These are phyloP conservation scores for Cryptococcus sp. DNA, from an alignment of 1,284 basidiomycete species.

Conservation along the genomic window DNA sequence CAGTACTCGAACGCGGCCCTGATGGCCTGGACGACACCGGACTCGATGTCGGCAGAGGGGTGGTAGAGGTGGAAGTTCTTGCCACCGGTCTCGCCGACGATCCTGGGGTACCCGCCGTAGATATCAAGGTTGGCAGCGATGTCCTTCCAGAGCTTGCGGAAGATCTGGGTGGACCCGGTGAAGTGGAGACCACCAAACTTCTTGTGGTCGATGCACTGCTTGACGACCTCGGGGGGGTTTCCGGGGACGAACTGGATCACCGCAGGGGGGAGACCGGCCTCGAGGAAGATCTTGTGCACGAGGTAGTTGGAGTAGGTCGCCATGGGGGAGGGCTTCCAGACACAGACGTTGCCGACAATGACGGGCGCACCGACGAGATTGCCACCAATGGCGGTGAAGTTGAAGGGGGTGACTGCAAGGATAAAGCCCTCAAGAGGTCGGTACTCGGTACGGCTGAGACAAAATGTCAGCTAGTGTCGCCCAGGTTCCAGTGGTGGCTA, in stretches of 20 bases:
- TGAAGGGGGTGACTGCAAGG: slow-evolving; percentile 95
- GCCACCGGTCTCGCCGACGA: slow-evolving; percentile 92
- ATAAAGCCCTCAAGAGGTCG: slow-evolving; percentile 96
- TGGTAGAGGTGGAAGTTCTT: slow-evolving; percentile 99
- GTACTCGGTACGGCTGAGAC: slow-evolving; percentile 83
- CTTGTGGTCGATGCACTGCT: slow-evolving; percentile 72
- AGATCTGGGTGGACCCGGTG: slow-evolving; percentile 92
- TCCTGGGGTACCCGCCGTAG: slow-evolving; percentile 85
- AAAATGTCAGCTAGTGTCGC: slow-evolving; percentile 10
- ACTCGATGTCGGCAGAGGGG: slow-evolving; percentile 76
- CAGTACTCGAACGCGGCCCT: slow-evolving; percentile 95
- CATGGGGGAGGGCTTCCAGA: slow-evolving; percentile 97
- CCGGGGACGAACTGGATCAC: slow-evolving; percentile 98
- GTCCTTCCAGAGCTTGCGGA: slow-evolving; percentile 94
- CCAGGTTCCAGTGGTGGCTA: neutral
- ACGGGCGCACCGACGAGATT: slow-evolving; percentile 84
- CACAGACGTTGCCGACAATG: slow-evolving; percentile 87
- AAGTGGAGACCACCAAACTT: slow-evolving; percentile 91
- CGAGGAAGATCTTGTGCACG: slow-evolving; percentile 82
- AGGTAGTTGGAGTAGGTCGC: slow-evolving; percentile 96
- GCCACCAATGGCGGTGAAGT: slow-evolving; percentile 95
- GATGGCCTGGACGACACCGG: slow-evolving; percentile 84
- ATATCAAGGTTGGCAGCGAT: slow-evolving; percentile 82
- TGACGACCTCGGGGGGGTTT: slow-evolving; percentile 73
- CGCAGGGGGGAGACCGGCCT: slow-evolving; percentile 89